Evolutionary conservation across 345 rosid genomes (phyloP).

Genomic region (Geranium rotundifolium): DNA sequence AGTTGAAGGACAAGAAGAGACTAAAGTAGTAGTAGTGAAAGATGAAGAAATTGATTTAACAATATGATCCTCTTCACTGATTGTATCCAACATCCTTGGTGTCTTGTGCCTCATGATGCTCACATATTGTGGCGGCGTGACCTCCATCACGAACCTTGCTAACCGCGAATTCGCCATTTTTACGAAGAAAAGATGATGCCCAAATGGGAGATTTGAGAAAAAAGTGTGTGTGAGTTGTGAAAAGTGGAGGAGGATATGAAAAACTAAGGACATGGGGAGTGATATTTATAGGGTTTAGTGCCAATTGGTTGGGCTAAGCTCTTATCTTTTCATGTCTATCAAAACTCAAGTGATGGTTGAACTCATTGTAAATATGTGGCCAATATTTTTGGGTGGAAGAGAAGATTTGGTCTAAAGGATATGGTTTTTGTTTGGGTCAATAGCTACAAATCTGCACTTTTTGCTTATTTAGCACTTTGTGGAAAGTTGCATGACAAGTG

Average conservation of each 20-base stretch:
- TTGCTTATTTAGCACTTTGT: too few species aligned
- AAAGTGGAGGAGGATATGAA: background rate
- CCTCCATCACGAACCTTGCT: conserved; percentile 62
- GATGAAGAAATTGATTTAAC: background rate
- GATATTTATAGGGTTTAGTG: background rate
- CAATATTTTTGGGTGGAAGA: background rate
- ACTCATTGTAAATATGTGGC: background rate
- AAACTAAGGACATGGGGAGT: background rate
- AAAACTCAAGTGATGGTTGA: background rate
- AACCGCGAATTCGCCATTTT: conserved; percentile 53
- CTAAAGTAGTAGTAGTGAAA: conserved; percentile 7
- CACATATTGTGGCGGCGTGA: conserved; percentile 69
- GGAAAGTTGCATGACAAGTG: too few species aligned
- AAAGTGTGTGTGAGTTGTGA: background rate
- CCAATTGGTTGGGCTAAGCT: background rate
- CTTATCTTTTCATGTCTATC: background rate
- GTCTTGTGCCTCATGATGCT: conserved; percentile 56
- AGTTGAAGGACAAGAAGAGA: conserved; percentile 10
- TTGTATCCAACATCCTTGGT: conserved; percentile 58
- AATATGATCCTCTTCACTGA: conserved; percentile 68
- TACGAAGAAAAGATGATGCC: too few species aligned
- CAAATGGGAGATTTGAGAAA: too few species aligned
- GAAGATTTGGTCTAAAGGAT: background rate
- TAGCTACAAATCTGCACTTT: background rate
- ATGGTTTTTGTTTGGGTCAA: background rate